Base-by-base conservation (phyloP, 768 basidiomycete species). In the Termitomyces heimii region DNA sequence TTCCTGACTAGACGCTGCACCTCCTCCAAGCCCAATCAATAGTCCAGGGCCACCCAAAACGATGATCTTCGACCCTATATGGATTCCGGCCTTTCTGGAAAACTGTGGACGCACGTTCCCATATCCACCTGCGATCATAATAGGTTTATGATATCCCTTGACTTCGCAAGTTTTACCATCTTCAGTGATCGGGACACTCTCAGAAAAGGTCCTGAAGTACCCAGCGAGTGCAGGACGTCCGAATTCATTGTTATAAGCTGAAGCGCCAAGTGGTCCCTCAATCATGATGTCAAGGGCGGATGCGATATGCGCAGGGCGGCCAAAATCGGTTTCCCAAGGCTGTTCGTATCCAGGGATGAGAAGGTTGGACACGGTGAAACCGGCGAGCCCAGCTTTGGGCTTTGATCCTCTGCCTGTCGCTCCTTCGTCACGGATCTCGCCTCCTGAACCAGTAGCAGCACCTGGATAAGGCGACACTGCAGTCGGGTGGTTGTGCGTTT, bases 401-500 rank as follows among this genome's bases (percentile, higher is more conserved):
- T 89, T 91, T 1, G 95, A 97, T 2, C 97, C 97, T 45, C 89
- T 78, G 5, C 97, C 97, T 40, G 95, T 93, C 5, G 97, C 89
- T 16, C 96, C 97, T 73, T 99, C 97, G 69, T 99, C 97, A 34
- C 97, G 84, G 62, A 98, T 98, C 73, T 99, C 97, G 10, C 97
- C 97, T 8, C 97, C 97, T 1, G 96, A 98, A 20, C 97, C 97
- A 0, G 97, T 98, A 1, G 96, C 95, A 0, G 97, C 96, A n/a
- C 97, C 97, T 2, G 97, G 93, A 70, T 89, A 98, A 0, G 97
- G 97, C 1, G 97, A 98, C 8, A 98, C 94, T 3, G 96, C 97
- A 2, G 96, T 98, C 3, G 97, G 97, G 66, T 98, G 97, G 68
- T 99, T 99, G 71, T 99, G 97, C 2, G 97, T 99, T 73, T 98